These are phyloP conservation scores for Hypoxylon sp. DNA, from an alignment of 2,329 filamentous ascomycete genomes.

Conservation along the genomic window DNA sequence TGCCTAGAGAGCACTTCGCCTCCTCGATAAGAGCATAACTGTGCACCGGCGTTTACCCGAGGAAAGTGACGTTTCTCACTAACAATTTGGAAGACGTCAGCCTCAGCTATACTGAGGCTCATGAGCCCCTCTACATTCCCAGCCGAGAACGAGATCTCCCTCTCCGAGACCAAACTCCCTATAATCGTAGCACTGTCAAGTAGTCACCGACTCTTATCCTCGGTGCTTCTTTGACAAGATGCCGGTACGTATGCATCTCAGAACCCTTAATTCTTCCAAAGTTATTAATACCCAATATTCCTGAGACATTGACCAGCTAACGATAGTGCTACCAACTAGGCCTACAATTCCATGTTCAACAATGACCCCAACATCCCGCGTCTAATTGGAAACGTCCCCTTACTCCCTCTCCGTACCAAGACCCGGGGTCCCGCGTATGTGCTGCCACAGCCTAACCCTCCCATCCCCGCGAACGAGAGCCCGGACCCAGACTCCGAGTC, in stretches of 20 bases:
- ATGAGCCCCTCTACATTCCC: constrained; percentile 36
- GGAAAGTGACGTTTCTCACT: constrained; percentile 43
- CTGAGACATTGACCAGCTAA: constrained; percentile 18
- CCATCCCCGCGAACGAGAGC: constrained; percentile 71
- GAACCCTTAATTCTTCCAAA: constrained; percentile 1
- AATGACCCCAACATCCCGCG: constrained; percentile 76
- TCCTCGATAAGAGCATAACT: constrained; percentile 4
- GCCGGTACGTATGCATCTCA: constrained; percentile 57
- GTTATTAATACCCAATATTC: constrained; percentile 10
- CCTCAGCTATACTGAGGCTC: constrained; percentile 37
- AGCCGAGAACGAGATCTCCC: constrained; percentile 19
- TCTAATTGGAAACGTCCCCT: constrained; percentile 88
- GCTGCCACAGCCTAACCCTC: constrained; percentile 71
- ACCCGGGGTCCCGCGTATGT: constrained; percentile 95
- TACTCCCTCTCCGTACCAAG: constrained; percentile 93
- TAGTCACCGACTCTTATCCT: constrained; percentile 41
- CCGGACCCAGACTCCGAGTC: constrained; percentile 89
- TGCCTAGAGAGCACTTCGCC: not conserved
- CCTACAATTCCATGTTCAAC: constrained; percentile 98
- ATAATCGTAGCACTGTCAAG: constrained; percentile 38
- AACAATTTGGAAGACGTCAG: constrained; percentile 44
- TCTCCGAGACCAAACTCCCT: constrained; percentile 20
- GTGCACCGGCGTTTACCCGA: constrained; percentile 30
- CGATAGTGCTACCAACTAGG: constrained; percentile 64
- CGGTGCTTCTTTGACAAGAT: constrained; percentile 57